Evolutionary conservation across 2,329 filamentous ascomycete species (phyloP).

Genomic region (Lachnellula subtilissima): DNA sequence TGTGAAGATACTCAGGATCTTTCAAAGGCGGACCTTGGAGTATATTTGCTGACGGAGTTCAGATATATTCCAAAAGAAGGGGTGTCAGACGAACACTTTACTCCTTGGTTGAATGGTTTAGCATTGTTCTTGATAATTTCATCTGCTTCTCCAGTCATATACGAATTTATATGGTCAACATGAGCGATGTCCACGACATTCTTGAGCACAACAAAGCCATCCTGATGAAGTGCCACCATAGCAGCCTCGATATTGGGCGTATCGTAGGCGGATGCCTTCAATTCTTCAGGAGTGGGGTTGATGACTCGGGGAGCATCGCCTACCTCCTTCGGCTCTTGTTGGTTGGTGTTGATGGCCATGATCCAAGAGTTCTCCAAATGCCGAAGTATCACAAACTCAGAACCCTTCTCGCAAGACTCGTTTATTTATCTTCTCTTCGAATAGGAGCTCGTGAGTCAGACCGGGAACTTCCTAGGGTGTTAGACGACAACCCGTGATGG

Average conservation of each 20-base stretch:
- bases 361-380: neutral
- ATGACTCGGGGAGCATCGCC: slow-evolving; percentile 20
- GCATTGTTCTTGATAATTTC: slow-evolving; percentile 26
- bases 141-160: slow-evolving; percentile 35
- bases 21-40: slow-evolving; percentile 36
- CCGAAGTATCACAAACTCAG: neutral
- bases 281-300: slow-evolving; percentile 22
- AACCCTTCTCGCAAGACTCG: neutral
- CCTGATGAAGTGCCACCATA: slow-evolving; percentile 34
- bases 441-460: neutral
- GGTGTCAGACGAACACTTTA: slow-evolving; percentile 26
- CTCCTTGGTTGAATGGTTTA: slow-evolving; percentile 34
- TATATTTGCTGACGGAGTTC: slow-evolving; percentile 33
- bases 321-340: neutral
- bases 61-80: neutral
- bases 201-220: slow-evolving; percentile 36
- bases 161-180: slow-evolving; percentile 32
- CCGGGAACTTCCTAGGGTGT: neutral
- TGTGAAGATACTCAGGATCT: slow-evolving; percentile 30
- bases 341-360: neutral
- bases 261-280: slow-evolving; percentile 23
- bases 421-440: neutral
- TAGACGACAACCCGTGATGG: neutral
- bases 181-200: slow-evolving; percentile 33
- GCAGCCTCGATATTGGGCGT: slow-evolving; percentile 31